phyloP scores from a whole-genome alignment of 305 asterid species.

The Fraxinus dipetala region DNA sequence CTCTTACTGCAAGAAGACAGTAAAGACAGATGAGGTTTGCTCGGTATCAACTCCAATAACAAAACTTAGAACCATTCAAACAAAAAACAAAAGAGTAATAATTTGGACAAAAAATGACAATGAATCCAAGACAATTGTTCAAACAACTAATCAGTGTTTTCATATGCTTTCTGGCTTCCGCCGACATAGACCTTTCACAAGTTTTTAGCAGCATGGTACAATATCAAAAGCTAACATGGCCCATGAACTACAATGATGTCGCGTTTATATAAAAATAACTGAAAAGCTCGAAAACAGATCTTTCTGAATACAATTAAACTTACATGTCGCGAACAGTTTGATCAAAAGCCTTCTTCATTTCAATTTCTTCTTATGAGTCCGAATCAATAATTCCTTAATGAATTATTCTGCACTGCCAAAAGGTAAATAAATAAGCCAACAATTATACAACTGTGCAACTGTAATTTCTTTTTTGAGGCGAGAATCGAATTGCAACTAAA shows the following conservation, averaged over 20 bases:
- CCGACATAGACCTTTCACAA: background rate
- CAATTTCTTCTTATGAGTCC: constrained; percentile 37
- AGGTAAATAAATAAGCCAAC: constrained; percentile 1
- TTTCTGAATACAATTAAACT: constrained; percentile 30
- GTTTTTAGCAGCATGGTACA: background rate
- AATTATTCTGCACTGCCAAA: constrained; percentile 30
- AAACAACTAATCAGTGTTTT: background rate
- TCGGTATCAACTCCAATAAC: constrained; percentile 6
- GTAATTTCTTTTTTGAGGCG: background rate
- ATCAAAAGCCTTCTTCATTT: constrained; percentile 91
- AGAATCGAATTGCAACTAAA: background rate
- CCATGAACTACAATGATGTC: background rate
- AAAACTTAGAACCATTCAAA: background rate
- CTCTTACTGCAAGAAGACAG: constrained; percentile 75
- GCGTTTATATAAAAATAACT: background rate
- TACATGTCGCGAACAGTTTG: constrained; percentile 94
- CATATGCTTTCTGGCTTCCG: background rate
- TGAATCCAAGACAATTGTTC: background rate
- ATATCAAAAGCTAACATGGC: background rate
- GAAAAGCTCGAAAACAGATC: background rate
- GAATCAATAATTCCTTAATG: constrained; percentile 23
- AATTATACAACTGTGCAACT: constrained; percentile 5
- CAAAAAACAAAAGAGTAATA: background rate
- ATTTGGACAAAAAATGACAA: background rate
- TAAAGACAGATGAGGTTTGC: constrained; percentile 21